Conservation (phyloP, 2,329 filamentous ascomycete genomes). For the Monilinia fructicola region DNA sequence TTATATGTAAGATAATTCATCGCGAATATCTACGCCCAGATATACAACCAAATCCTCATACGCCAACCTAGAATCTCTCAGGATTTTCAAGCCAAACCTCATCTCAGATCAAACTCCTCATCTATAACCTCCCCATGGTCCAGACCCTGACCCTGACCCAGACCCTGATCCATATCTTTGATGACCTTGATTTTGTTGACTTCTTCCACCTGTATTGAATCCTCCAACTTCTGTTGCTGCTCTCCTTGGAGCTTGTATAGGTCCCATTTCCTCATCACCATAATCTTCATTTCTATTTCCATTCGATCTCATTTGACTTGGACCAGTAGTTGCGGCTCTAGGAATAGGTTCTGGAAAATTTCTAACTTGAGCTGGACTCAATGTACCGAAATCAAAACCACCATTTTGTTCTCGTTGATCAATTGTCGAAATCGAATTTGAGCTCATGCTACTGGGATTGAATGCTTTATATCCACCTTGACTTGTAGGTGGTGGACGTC, state of each 20-base stretch:
- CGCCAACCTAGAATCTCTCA: neutral
- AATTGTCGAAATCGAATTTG: neutral
- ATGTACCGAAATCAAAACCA: neutral
- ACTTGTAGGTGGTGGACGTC: neutral
- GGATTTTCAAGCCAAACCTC: too few relatives aligned
- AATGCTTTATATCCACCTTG: neutral
- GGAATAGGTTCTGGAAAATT: constrained; percentile 9
- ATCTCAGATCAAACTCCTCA: neutral
- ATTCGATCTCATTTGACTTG: neutral
- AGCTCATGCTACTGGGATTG: neutral
- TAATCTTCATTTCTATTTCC: constrained; percentile 4
- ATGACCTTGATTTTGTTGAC: neutral
- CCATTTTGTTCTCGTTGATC: neutral
- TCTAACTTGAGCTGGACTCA: neutral
- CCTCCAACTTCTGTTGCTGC: constrained; percentile 12
- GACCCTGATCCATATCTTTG: constrained; percentile 1
- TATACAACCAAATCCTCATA: neutral
- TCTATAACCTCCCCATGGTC: constrained; percentile 6
- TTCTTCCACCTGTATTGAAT: neutral
- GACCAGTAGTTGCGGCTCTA: constrained; percentile 11
- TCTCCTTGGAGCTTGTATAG: constrained; percentile 7
- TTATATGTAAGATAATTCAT: neutral
- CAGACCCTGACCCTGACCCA: neutral
- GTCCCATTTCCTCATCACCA: constrained; percentile 13
- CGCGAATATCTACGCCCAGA: neutral